Evolutionary conservation across 495 filamentous ascomycete genomes (phyloP), one percentile per base, ranked within the genome.

Genomic region (Penicillium psychrofluorescens): DNA sequence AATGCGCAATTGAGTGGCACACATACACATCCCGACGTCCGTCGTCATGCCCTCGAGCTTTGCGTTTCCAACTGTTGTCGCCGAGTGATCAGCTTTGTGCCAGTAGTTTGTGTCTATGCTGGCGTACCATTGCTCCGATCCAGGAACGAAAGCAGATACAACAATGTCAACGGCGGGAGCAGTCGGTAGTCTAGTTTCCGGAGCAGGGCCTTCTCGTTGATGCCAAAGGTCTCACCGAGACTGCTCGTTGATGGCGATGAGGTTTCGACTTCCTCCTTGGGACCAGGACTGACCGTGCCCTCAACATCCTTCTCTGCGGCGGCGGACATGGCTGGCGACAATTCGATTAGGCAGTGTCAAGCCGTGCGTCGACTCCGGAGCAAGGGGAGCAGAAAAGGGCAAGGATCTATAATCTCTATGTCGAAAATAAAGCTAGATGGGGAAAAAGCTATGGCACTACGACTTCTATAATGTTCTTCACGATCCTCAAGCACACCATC

Each of bases 61-160:
- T 0, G 76, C 75, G 51, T 80, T 80, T 12, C 72, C 77, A 36
- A 80, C 73, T 75, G 37, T 12, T 34, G 10, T 34, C 9, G 32
- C 2, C 7, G 9, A 34, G 6, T 11, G 22, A 22, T 22, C 22
- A 22, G 22, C 22, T 3, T 3, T 22, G 22, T 4, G 5, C 32
- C 32, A 34, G 9, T 34, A 34, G 10, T 34, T 34, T 34, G 9
- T 34, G 32, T 34, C 9, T 5, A 29, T 27, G 15, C 3, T 13
- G 11, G 35, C 53, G 11, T 63, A 81, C 78, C 81, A 67, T 88
- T 90, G 59, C 80, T 85, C 41, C 85, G 72, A 52, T 88, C 84
- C 13, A 90, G 63, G 45, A 90, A 88, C 5, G 82, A 87, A 5
- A 88, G 61, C 11, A 88, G 64, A 53, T 87, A 90, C 13, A 90